Evolutionary conservation across 768 basidiomycete genomes (phyloP), one percentile per base, ranked within the genome.

Genomic region (Podaxis sp.): DNA sequence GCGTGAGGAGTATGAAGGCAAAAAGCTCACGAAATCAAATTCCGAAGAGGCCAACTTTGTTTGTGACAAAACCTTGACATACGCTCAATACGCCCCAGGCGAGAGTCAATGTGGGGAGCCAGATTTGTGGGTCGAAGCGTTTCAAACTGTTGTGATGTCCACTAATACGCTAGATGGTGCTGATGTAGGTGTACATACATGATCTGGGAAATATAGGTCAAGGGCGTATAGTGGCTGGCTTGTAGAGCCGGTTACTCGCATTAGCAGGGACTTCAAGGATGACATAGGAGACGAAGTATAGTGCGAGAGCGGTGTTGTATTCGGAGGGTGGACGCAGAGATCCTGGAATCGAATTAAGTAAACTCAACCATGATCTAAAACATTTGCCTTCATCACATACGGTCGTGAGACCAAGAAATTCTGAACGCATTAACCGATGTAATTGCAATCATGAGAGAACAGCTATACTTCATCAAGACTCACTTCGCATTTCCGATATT

Each of bases 241-340:
- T 6, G 28, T 30, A 30, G 1, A 30, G 28, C 6, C 28, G 7
- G 28, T 30, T 6, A 30, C 77, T 66, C 67, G 86, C 84, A 69
- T 86, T 87, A 22, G 84, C 75, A 11, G 85, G 86, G 52, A 87
- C 76, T 68, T 87, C 86, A 55, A 86, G 87, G 17, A 80, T 63
- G 15, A 86, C 77, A 66, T 87, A 88, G 54, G 84, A 81, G 3
- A 86, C 74, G 63, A 87, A 88, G 70, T 86, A 88, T 2, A 88
- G 66, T 0, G 85, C 83, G 17, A 89, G 71, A 2, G 83, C 75
- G 0, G 83, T 84, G 66, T 87, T 87, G 69, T 87, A 87, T 55
- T 77, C 81, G 0, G 84, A 71, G 5, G 79, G 69, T 17, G 80
- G 19, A 87, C 69, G 36, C 81, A 61, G n/a, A 86, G 73, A 63